Evolutionary conservation across 2,329 filamentous ascomycete species (phyloP).

Genomic region (Triangularia setosa): DNA sequence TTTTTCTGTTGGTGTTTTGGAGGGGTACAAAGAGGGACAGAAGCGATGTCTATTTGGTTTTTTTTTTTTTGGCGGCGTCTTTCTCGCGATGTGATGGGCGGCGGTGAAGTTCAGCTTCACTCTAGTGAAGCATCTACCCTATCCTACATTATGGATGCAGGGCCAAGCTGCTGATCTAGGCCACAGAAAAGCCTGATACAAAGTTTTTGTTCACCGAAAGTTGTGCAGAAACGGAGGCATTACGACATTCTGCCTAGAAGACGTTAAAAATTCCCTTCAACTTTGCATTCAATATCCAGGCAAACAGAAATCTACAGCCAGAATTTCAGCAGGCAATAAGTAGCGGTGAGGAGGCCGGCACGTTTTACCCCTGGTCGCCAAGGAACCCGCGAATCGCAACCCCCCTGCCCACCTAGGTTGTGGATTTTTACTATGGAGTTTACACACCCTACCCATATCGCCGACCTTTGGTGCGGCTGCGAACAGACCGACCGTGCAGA

Average conservation of each 20-base stretch:
- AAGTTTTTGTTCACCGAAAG: neutral
- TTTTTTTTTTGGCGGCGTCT: neutral
- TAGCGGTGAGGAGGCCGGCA: conserved; percentile 20
- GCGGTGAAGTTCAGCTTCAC: neutral
- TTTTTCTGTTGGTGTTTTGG: neutral
- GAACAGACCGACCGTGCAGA: neutral
- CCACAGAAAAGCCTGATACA: neutral
- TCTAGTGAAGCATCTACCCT: neutral
- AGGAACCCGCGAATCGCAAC: conserved; percentile 18
- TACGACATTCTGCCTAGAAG: neutral
- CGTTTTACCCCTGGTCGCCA: conserved; percentile 18
- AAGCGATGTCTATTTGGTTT: neutral
- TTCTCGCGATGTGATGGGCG: neutral
- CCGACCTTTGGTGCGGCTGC: conserved; percentile 8
- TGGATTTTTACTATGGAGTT: conserved; percentile 10
- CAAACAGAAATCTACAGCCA: neutral
- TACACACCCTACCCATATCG: conserved; percentile 7
- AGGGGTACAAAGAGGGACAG: neutral
- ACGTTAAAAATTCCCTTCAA: neutral
- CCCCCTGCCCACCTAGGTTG: conserved; percentile 1
- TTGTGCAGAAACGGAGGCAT: neutral
- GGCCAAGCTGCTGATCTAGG: neutral
- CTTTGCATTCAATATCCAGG: neutral
- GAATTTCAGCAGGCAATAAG: conserved; percentile 6
- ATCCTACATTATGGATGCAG: neutral